Base-by-base conservation (phyloP, 371 early-diverging fungal genomes). In the Rhizopus microsporus region DNA sequence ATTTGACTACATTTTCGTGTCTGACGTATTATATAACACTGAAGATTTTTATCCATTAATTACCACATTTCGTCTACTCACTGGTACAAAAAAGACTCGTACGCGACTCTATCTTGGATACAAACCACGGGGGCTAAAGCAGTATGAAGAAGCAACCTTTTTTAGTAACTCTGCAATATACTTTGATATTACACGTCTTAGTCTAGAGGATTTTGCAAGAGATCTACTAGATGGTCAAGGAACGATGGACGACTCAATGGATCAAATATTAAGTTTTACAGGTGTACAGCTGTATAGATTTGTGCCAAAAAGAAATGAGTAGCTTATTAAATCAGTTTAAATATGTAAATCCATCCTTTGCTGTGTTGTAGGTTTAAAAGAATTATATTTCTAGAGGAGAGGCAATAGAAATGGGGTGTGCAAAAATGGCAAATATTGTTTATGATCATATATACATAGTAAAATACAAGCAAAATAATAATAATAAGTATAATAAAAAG, bases 21-120 rank as follows among this genome's bases (percentile, higher is more conserved):
- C 84, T 0, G 86, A 85, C 55, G 79, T 85, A 1, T 63, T 85
- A 6, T 85, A 85, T 53, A 74, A 81, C 12, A 69, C 77, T 0
- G 49, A 51, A 2, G 61, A 62, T 9, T 82, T 84, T 49, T 54
- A 54, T 3, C 10, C 47, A 2, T 53, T 85, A 1, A 65, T 85
- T 17, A 45, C 61, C n/a, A 81, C 86, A 0, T 60, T 85, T 6
- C 39, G 52, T 30, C 58, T 63, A 17, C 59, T 85, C 0, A 69
- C 80, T 32, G 60, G 65, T 1, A 63, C 67, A 0, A 12, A 31
- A 12, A 35, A 40, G 0, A 10, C 9, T 17, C 35, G 23, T 2
- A 74, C 78, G 0, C 60, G 54, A 5, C 63, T 79, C 1, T 79
- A 68, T 35, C 43, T 81, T 4, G 82, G 78, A 1, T 80, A 77